These are phyloP conservation scores for Cladochytrium replicatum DNA, from an alignment of 192 early-diverging fungal species.

Conservation along the genomic window DNA sequence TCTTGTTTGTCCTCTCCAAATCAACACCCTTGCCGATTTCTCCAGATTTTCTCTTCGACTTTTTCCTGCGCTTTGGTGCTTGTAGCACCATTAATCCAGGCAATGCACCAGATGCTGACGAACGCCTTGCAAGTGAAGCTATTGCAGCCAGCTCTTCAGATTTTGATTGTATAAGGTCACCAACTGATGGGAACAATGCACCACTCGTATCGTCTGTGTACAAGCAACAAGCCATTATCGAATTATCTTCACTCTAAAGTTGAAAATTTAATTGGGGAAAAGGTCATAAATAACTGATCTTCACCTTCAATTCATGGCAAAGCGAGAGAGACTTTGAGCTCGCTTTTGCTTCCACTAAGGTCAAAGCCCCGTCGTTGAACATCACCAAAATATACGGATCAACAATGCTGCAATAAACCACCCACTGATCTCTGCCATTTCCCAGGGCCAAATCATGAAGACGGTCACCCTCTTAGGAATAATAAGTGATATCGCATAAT, in stretches of 20 bases:
- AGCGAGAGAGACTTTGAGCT: constrained; percentile 20
- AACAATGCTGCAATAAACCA: constrained; percentile 61
- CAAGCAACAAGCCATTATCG: constrained; percentile 29
- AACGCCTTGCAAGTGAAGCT: not conserved
- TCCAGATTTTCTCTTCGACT: not conserved
- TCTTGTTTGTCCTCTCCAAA: too few relatives aligned
- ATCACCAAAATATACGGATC: constrained; percentile 76
- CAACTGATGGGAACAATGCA: constrained; percentile 20
- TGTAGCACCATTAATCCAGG: too few relatives aligned
- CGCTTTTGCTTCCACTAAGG: constrained; percentile 49
- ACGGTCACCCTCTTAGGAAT: constrained; percentile 37
- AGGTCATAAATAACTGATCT: not conserved
- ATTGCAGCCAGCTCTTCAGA: not conserved
- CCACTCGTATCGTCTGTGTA: constrained; percentile 37
- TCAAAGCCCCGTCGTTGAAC: constrained; percentile 49
- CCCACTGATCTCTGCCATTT: constrained; percentile 33
- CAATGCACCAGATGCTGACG: too few relatives aligned
- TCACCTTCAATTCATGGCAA: constrained; percentile 23
- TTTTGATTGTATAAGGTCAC: not conserved
- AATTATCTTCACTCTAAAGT: constrained; percentile 9
- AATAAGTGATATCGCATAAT: not conserved
- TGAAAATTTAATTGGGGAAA: not conserved
- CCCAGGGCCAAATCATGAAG: constrained; percentile 39
- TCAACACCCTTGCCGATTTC: too few relatives aligned
- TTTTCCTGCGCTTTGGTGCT: too few relatives aligned